Percentiles rank a stretch among this genome's conserved stretches.
Evolutionary conservation across 179 eudicot genomes (phyloP).

Genomic region (Gypsophila paniculata): DNA sequence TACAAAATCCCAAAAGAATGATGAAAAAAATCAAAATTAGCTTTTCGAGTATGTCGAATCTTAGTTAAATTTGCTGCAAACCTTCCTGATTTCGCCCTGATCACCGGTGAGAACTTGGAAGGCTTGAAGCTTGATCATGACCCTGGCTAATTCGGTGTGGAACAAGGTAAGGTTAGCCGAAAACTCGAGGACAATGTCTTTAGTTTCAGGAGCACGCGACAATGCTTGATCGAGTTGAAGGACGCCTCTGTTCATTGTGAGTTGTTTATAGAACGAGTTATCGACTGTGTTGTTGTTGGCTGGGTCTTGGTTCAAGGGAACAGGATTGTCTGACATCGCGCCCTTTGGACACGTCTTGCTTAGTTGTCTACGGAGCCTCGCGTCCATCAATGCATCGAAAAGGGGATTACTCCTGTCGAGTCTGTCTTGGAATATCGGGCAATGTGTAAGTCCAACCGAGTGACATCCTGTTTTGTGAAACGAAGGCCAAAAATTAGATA

Average conservation of each 20-base stretch:
- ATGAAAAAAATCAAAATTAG: not conserved
- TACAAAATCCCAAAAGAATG: not conserved
- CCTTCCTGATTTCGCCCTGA: constrained; percentile 26
- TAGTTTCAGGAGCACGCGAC: constrained; percentile 30
- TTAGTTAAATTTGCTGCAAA: constrained; percentile 27
- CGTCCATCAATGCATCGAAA: constrained; percentile 35
- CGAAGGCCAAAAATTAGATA: not conserved
- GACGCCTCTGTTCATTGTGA: constrained; percentile 31
- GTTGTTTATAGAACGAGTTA: constrained; percentile 39
- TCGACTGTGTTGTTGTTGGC: constrained; percentile 32
- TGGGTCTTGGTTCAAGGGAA: constrained; percentile 39
- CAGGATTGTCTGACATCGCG: constrained; percentile 11
- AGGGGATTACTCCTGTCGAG: constrained; percentile 23
- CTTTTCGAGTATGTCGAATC: not conserved
- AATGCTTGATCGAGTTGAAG: constrained; percentile 46
- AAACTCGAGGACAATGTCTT: constrained; percentile 19
- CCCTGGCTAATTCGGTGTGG: constrained; percentile 18
- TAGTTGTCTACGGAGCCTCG: constrained; percentile 25
- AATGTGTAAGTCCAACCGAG: constrained; percentile 46
- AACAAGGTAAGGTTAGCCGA: constrained; percentile 14
- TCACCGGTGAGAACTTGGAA: constrained; percentile 27
- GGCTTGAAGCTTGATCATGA: constrained; percentile 33
- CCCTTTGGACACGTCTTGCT: constrained; percentile 28
- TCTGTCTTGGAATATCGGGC: constrained; percentile 28
- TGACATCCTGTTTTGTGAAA: constrained; percentile 35